Base-by-base conservation (phyloP, 805 yeast species). In the Lachancea waltii region DNA sequence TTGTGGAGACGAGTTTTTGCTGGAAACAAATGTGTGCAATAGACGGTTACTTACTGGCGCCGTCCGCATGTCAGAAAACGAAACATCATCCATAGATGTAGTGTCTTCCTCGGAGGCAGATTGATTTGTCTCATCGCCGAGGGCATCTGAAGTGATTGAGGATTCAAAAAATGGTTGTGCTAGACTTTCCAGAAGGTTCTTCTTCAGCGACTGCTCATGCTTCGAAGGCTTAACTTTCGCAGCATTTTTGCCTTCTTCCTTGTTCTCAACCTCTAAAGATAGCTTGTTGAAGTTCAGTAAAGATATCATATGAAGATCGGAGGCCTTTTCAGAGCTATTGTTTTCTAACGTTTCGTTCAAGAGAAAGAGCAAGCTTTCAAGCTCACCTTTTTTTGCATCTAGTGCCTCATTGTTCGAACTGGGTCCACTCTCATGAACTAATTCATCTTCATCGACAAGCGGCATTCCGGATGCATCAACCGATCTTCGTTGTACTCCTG, bases 1-100 rank as follows among this genome's bases (percentile, higher is more conserved):
- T 53, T 85, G 92, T 8, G 90, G 90, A 1, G 76, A 67, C 0
- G 81, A 65, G 42, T 79, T 80, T 49, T 83, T 86, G 2, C 83
- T 79, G 0, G 87, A 72, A 0, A 85, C 70, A 43, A 78, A 63
- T 25, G 81, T 56, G 64, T 85, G 85, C 59, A 73, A 77, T 9
- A 78, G 73, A 24, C 81, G 46, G 38, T 31, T 38, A 18, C 38
- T 38, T 9, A 23, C 33, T 6, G 37, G 35, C n/a, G 33, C 25
- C 11, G 36, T 27, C 23, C 22, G 21, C 17, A 33, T 13, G 24
- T 35, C 32, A 3, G 38, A 21, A 25, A 42, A 35, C 4, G 45
- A 24, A 6, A 18, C 14, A 11, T 38, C 32, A 17, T 35, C 40
- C 13, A 18, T 26, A 8, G 36, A 30, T 23, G 26, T 22, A 24